Evolutionary conservation across 148 eudicot species (phyloP).

Genomic region (Rheum nobile): DNA sequence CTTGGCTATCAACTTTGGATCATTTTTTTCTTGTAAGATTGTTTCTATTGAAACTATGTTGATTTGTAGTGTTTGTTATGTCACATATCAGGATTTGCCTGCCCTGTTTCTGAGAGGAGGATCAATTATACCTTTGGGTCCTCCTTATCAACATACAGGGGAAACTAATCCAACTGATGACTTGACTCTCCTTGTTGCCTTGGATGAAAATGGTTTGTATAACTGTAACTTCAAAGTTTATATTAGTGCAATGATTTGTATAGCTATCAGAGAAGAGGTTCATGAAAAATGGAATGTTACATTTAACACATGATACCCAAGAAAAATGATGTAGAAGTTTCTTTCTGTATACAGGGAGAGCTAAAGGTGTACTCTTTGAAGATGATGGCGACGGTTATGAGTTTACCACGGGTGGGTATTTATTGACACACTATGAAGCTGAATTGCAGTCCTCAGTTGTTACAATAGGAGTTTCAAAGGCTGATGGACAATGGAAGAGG

Average conservation of each 20-base stretch:
- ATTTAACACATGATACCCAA: background rate
- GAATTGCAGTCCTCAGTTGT: conserved; percentile 67
- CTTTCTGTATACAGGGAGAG: conserved; percentile 75
- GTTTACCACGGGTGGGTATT: conserved; percentile 62
- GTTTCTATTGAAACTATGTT: background rate
- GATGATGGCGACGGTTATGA: conserved; percentile 98
- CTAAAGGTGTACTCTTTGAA: conserved; percentile 84
- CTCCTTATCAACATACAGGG: conserved; percentile 81
- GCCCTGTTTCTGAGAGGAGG: conserved; percentile 81
- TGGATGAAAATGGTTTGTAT: conserved; percentile 89
- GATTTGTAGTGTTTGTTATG: background rate
- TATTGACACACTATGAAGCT: conserved; percentile 75
- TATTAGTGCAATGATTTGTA: background rate
- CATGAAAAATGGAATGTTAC: background rate
- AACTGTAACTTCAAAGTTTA: too few relatives aligned
- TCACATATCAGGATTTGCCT: conserved; percentile 58
- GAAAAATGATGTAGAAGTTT: too few relatives aligned
- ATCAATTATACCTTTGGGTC: conserved; percentile 81
- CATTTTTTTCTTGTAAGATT: background rate
- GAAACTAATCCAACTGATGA: conserved; percentile 75
- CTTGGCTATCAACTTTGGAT: background rate
- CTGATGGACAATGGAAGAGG: conserved; percentile 74
- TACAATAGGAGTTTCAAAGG: conserved; percentile 64
- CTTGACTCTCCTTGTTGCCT: conserved; percentile 33
- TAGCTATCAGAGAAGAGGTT: too few relatives aligned